These are phyloP conservation scores for Angophora floribunda DNA, from an alignment of 345 rosid genomes.

Conservation along the genomic window DNA sequence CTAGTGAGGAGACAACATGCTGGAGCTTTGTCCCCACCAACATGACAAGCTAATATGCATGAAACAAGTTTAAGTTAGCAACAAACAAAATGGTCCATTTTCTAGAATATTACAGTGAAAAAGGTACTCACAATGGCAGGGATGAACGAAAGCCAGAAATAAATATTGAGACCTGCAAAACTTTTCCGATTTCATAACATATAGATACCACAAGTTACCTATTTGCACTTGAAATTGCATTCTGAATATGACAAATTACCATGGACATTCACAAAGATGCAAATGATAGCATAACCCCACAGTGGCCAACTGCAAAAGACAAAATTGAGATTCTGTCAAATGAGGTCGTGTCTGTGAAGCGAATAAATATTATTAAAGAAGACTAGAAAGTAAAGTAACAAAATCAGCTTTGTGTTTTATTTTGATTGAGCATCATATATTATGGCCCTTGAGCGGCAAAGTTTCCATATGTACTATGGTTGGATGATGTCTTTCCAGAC, in stretches of 20 bases:
- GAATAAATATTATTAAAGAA: background rate
- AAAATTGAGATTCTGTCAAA: background rate
- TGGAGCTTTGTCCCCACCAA: slow-evolving; percentile 87
- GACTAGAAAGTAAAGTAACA: background rate
- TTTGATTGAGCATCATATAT: background rate
- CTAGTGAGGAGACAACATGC: slow-evolving; percentile 81
- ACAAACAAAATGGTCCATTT: background rate
- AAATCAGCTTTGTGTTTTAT: background rate
- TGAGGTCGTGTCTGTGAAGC: background rate
- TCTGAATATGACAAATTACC: slow-evolving; percentile 28
- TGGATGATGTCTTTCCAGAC: background rate
- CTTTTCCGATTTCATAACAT: background rate
- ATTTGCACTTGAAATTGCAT: background rate
- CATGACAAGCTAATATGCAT: slow-evolving; percentile 64
- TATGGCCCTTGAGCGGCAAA: background rate
- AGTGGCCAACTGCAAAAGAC: slow-evolving; percentile 72
- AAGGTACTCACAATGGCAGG: slow-evolving; percentile 72
- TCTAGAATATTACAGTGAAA: background rate
- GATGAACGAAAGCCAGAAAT: slow-evolving; percentile 95
- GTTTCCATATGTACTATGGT: background rate
- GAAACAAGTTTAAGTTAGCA: background rate
- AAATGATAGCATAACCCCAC: slow-evolving; percentile 80
- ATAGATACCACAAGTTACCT: background rate
- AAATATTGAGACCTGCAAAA: slow-evolving; percentile 68
- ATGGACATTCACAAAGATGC: slow-evolving; percentile 85